A percentile compares a stretch with the other conserved stretches of the same genome.
phyloP scores from a whole-genome alignment of 345 rosid genomes.

The Salix caprea region DNA sequence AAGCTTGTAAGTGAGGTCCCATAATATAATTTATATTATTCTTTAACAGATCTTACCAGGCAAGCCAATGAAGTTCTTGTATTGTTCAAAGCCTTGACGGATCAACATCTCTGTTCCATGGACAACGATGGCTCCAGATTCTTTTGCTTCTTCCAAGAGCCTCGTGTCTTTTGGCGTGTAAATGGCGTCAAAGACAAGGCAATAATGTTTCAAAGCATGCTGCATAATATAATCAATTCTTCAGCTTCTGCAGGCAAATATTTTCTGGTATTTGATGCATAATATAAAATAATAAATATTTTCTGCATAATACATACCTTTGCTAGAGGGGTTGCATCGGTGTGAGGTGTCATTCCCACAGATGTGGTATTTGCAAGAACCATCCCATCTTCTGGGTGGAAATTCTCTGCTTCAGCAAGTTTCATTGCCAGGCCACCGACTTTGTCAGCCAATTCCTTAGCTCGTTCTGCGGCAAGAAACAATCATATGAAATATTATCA shows the following conservation, averaged over 20 bases:
- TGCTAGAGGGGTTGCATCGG: slow-evolving; percentile 41
- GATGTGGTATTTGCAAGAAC: slow-evolving; percentile 59
- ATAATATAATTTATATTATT: no score
- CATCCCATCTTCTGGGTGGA: slow-evolving; percentile 63
- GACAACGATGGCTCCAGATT: slow-evolving; percentile 47
- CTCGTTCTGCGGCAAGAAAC: slow-evolving; percentile 32
- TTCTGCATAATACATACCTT: slow-evolving; percentile 32
- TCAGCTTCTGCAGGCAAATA: not conserved
- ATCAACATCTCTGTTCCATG: slow-evolving; percentile 57
- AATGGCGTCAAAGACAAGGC: slow-evolving; percentile 54
- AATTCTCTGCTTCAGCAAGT: slow-evolving; percentile 45
- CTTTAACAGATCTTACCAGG: no score
- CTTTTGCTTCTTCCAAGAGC: slow-evolving; percentile 51
- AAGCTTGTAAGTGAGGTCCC: no score
- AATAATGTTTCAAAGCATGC: slow-evolving; percentile 51
- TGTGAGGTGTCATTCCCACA: slow-evolving; percentile 56
- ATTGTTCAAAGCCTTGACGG: slow-evolving; percentile 54
- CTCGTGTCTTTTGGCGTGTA: slow-evolving; percentile 60
- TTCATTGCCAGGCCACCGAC: slow-evolving; percentile 57
- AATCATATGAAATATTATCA: no score
- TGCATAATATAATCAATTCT: slow-evolving; percentile 3
- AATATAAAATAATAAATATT: no score
- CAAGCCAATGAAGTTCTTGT: slow-evolving; percentile 55
- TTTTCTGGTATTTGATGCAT: not conserved
- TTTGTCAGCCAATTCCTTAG: slow-evolving; percentile 48